A percentile compares a stretch with the other conserved stretches of the same genome.
phyloP scores from a whole-genome alignment of 2,329 filamentous ascomycete genomes.

The Pseudodiploospora longispora region DNA sequence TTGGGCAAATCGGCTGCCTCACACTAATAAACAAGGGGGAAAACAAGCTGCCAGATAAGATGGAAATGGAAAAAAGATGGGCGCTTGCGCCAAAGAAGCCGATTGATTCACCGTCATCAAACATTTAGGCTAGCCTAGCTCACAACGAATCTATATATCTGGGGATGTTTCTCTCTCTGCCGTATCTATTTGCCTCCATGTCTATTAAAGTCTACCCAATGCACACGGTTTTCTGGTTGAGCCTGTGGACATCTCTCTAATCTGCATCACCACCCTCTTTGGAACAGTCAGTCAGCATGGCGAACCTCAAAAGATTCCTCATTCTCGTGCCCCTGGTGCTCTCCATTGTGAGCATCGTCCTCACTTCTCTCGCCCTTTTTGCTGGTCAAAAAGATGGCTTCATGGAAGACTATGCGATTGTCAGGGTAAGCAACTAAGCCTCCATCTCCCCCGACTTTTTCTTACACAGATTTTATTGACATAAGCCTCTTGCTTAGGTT shows the following conservation, averaged over 20 bases:
- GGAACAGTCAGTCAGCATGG: slow-evolving; percentile 8
- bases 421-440: slow-evolving; percentile 23
- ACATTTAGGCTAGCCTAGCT: no score
- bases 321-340: slow-evolving; percentile 29
- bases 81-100: no score
- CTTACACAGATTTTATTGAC: neutral
- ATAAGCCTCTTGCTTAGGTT: slow-evolving; percentile 17
- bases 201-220: neutral
- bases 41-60: no score
- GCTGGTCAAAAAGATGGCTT: slow-evolving; percentile 32
- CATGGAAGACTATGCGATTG: slow-evolving; percentile 35
- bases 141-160: no score
- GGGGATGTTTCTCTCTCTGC: neutral
- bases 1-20: slow-evolving; percentile 2
- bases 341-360: slow-evolving; percentile 29
- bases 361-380: slow-evolving; percentile 31
- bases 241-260: no score
- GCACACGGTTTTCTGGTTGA: no score
- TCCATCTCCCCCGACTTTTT: no score
- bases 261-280: no score
- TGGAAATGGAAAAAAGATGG: no score
- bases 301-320: slow-evolving; percentile 16
- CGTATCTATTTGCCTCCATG: neutral
- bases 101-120: no score
- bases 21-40: neutral